These are phyloP conservation scores for Nelumbo lutea DNA, from an alignment of 164 flowering plant genomes.

Conservation along the genomic window DNA sequence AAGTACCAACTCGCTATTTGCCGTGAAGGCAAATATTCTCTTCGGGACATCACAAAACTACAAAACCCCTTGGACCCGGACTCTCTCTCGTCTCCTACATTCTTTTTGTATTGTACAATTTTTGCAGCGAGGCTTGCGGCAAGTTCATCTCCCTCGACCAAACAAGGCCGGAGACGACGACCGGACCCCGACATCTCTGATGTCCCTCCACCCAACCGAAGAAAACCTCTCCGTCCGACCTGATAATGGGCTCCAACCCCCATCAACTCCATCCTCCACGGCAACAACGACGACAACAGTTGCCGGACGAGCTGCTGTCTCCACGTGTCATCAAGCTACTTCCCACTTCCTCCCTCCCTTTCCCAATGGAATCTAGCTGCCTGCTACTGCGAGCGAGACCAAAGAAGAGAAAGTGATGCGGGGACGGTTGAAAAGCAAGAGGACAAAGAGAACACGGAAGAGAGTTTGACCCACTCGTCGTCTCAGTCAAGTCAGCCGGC, in stretches of 20 bases:
- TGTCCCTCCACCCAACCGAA: neutral
- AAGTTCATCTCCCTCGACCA: constrained; percentile 59
- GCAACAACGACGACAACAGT: constrained; percentile 14
- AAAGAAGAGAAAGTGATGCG: constrained; percentile 15
- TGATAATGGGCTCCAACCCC: neutral
- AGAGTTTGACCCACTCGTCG: constrained; percentile 19
- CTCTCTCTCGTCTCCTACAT: too few species aligned
- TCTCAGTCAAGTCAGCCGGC: constrained; percentile 38
- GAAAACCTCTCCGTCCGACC: neutral
- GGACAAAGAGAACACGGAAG: constrained; percentile 17
- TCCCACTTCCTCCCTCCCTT: constrained; percentile 19
- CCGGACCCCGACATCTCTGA: constrained; percentile 22
- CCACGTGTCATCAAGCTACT: constrained; percentile 31
- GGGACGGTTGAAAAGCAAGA: constrained; percentile 3
- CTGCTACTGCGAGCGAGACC: constrained; percentile 23
- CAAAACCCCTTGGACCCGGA: too few species aligned
- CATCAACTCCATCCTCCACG: neutral
- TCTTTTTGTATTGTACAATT: too few species aligned
- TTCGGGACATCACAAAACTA: too few species aligned
- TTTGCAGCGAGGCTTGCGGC: constrained; percentile 77
- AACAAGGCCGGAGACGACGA: constrained; percentile 59
- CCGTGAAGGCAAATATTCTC: too few species aligned
- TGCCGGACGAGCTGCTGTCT: constrained; percentile 16
- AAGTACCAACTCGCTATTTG: too few species aligned
- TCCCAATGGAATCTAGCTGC: constrained; percentile 11